phyloP scores from a whole-genome alignment of 2,329 filamentous ascomycete species.

The Colletotrichum sp. region DNA sequence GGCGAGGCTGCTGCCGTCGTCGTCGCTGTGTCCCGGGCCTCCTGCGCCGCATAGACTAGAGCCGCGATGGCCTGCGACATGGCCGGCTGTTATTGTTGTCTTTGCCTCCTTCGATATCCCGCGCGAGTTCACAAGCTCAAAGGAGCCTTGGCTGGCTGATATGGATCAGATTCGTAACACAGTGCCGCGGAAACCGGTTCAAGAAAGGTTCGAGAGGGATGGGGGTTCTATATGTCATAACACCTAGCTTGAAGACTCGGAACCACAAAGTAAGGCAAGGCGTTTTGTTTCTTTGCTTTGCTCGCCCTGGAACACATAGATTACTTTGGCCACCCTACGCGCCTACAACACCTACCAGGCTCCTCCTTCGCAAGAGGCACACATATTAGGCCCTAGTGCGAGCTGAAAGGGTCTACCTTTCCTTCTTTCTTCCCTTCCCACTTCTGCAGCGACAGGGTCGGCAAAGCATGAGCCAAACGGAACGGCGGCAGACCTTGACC shows the following conservation, averaged over 20 bases:
- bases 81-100: not conserved
- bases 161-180: not conserved
- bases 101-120: not conserved
- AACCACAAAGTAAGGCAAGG: not conserved
- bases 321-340: not conserved
- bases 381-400: not conserved
- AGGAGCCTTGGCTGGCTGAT: not conserved
- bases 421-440: not conserved
- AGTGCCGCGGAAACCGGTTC: not conserved
- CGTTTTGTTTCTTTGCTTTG: not conserved
- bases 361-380: not conserved
- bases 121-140: not conserved
- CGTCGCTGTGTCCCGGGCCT: not conserved
- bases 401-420: not conserved
- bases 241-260: not conserved
- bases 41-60: conserved; percentile 10
- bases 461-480: not conserved
- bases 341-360: not conserved
- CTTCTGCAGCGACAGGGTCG: not conserved
- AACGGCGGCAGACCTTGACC: not conserved
- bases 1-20: not conserved
- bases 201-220: not conserved
- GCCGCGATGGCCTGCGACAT: conserved; percentile 13
- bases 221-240: not conserved
- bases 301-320: not conserved